A percentile compares a stretch with the other conserved stretches of the same genome.
These are phyloP conservation scores for Clausena lansium DNA, from an alignment of 345 rosid genomes.

Conservation along the genomic window DNA sequence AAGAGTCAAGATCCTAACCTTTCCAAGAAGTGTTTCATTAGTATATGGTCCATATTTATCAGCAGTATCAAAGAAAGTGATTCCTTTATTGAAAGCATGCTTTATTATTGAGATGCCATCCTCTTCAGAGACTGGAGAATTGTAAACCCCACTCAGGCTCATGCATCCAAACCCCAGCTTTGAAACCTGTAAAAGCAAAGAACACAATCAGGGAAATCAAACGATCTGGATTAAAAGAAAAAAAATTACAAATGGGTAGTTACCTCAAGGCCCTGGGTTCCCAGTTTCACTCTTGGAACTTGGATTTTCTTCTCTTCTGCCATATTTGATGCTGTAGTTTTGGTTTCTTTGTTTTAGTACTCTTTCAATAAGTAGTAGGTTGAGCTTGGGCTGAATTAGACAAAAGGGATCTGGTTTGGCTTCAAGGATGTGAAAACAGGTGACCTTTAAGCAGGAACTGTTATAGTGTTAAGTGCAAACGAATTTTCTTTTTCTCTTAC, in stretches of 20 bases:
- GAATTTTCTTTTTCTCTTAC: too few species aligned
- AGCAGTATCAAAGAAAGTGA: conserved; percentile 39
- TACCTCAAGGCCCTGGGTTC: conserved; percentile 27
- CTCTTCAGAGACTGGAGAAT: conserved; percentile 32
- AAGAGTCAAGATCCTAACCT: conserved; percentile 6
- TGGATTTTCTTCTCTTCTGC: conserved; percentile 1
- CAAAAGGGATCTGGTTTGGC: neutral
- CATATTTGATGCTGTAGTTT: neutral
- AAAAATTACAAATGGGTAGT: neutral
- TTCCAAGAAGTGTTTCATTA: conserved; percentile 36
- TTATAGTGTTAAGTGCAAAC: too few species aligned
- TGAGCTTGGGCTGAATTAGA: neutral
- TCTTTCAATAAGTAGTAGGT: neutral
- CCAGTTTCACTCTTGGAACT: conserved; percentile 20
- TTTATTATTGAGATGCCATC: conserved; percentile 30
- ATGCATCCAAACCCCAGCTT: conserved; percentile 43
- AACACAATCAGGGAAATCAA: neutral
- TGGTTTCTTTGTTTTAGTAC: neutral
- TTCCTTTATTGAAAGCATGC: conserved; percentile 27
- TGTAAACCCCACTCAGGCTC: conserved; percentile 27
- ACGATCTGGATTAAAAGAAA: neutral
- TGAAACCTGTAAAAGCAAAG: conserved; percentile 27
- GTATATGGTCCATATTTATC: conserved; percentile 32
- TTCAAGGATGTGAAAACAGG: neutral
- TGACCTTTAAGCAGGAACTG: too few species aligned